Evolutionary conservation across 2,329 filamentous ascomycete species (phyloP), one percentile per base, ranked within the genome.

Genomic region (Aaosphaeria pasadenensis): DNA sequence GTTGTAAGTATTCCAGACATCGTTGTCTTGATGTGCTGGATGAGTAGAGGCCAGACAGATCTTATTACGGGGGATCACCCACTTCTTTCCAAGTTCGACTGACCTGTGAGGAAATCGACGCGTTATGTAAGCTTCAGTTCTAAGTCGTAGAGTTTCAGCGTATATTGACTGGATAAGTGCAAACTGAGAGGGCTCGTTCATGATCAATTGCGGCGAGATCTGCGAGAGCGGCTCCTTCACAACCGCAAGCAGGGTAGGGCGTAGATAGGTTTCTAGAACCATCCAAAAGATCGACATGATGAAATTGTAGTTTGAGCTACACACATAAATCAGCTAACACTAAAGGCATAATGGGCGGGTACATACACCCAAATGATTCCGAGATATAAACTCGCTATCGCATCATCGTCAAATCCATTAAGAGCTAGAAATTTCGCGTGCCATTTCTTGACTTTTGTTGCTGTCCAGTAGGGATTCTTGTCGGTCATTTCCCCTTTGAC

Each of bases 151-250:
- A 0, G 62, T 61, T 40, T 74, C 71, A 6, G 59, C 60, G 31
- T 67, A 73, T 1, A 72, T 60, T 0, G 71, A 67, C 39, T 67
- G 70, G 4, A 73, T 50, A 0, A 73, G 47, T 11, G 54, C 50
- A 4, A 13, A 30, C 7, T 38, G 32, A 5, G 43, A 29, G 3
- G 55, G 40, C 11, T 24, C 35, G 6, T 44, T 40, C 5, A 49
- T 48, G 42, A 54, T 46, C 24, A 56, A 54, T 6, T 40, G 35
- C 47, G 43, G 6, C 5, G 7, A 5, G 11, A 31, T 17, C 30
- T 40, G 35, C 47, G 45, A 4, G 39, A 30, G 11, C 47, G 13
- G 6, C 17, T 24, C 17, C 3, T 24, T 24, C 3, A 49, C 42
- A 11, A 32, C 13, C 11, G 6, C 11, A 6, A 51, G 53, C 28